Percentiles rank a stretch among this genome's conserved stretches.
These are phyloP conservation scores for Erodium moschatum DNA, from an alignment of 441 rosid species.

Conservation along the genomic window DNA sequence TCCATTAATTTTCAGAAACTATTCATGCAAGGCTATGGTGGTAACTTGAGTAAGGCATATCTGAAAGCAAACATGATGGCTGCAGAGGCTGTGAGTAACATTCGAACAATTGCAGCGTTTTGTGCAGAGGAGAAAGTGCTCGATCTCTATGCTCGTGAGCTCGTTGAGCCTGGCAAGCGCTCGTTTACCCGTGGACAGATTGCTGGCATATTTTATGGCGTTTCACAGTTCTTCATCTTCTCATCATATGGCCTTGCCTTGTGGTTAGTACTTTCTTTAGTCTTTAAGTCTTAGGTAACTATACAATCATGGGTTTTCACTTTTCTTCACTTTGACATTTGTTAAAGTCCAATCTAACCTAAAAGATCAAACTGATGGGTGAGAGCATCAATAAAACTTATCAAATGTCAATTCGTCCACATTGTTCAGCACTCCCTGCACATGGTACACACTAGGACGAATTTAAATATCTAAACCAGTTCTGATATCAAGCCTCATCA, in stretches of 20 bases:
- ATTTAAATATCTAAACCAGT: too few species aligned
- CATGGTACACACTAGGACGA: too few species aligned
- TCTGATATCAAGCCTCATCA: too few species aligned
- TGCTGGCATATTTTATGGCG: conserved; percentile 90
- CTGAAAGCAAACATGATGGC: conserved; percentile 92
- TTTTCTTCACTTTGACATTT: too few species aligned
- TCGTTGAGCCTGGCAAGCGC: conserved; percentile 62
- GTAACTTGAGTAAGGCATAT: conserved; percentile 85
- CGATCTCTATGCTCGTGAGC: conserved; percentile 48
- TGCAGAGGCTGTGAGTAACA: conserved; percentile 54
- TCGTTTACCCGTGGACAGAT: conserved; percentile 99
- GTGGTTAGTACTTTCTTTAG: conserved; percentile 78
- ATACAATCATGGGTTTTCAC: too few species aligned
- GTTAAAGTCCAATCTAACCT: too few species aligned
- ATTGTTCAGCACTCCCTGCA: too few species aligned
- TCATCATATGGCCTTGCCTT: conserved; percentile 95
- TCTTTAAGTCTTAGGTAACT: too few species aligned
- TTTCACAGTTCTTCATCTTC: conserved; percentile 84
- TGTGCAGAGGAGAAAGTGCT: conserved; percentile 83
- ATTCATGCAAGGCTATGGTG: conserved; percentile 94
- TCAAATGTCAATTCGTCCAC: too few species aligned
- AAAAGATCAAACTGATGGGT: too few species aligned
- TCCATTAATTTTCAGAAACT: conserved; percentile 46
- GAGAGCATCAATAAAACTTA: too few species aligned
- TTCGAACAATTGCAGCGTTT: conserved; percentile 84